Percentiles rank a stretch among this genome's conserved stretches.
Evolutionary conservation across 768 basidiomycete genomes (phyloP).

Genomic region (Rhodotorula paludigena): DNA sequence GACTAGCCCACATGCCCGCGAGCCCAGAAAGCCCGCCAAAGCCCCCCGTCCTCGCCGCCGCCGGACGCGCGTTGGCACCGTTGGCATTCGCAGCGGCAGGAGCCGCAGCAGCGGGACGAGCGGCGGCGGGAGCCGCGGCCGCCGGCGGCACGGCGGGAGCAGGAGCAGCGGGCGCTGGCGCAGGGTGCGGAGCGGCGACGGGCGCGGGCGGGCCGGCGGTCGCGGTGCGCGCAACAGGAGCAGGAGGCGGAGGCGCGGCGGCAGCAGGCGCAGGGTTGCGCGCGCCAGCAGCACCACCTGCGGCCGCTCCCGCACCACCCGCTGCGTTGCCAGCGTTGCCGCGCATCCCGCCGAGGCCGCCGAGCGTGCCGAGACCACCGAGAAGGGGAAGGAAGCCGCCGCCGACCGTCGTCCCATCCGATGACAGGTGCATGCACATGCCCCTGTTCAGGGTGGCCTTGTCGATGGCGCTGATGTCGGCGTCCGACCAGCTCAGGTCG

Average conservation of each 20-base stretch:
- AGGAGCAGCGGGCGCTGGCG: not conserved
- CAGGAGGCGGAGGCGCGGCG: not conserved
- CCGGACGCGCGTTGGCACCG: not conserved
- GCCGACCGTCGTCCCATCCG: not conserved
- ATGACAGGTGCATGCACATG: constrained; percentile 27
- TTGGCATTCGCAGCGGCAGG: not conserved
- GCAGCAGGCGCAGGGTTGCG: no score
- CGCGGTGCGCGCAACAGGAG: no score
- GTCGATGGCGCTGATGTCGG: constrained; percentile 11
- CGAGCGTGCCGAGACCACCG: not conserved
- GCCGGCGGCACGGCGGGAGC: not conserved
- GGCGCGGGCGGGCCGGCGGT: not conserved
- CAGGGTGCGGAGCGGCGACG: not conserved
- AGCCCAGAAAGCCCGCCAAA: not conserved
- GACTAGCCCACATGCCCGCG: not conserved
- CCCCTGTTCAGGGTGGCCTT: not conserved
- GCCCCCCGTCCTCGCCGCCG: no score
- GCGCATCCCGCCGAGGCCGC: not conserved
- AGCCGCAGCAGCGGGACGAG: no score
- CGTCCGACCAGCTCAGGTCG: constrained; percentile 22
- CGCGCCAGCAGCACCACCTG: not conserved
- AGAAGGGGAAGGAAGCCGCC: not conserved
- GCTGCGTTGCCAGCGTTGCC: not conserved
- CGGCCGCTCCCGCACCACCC: not conserved
- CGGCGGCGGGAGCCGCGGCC: not conserved